These are phyloP conservation scores for Suillus subluteus DNA, from an alignment of 768 basidiomycete species.

Conservation along the genomic window DNA sequence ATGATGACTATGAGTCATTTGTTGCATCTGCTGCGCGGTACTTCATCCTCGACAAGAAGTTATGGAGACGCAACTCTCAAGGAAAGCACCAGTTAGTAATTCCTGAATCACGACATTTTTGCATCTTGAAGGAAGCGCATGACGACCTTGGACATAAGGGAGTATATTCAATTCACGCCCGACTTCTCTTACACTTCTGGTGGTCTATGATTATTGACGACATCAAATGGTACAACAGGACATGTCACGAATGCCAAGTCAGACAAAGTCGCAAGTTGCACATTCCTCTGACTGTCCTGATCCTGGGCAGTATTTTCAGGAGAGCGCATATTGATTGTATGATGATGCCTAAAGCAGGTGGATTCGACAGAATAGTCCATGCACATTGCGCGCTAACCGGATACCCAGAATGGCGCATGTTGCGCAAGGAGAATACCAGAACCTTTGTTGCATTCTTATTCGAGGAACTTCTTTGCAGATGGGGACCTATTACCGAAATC, in stretches of 20 bases:
- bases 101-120: accelerated
- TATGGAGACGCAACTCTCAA: background rate
- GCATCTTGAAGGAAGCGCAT: background rate
- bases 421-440: slow-evolving; percentile 22
- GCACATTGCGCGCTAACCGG: background rate
- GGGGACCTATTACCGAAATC: slow-evolving; percentile 7
- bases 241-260: slow-evolving; percentile 3
- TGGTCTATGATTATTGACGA: background rate
- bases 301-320: background rate
- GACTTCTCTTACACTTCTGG: background rate
- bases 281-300: background rate
- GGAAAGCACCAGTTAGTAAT: background rate
- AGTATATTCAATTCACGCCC: background rate
- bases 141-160: slow-evolving; percentile 11
- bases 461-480: slow-evolving; percentile 23
- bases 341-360: slow-evolving; percentile 1
- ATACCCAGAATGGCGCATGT: slow-evolving; percentile 34
- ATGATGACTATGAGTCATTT: too few species aligned
- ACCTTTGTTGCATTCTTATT: slow-evolving; percentile 17
- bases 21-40: accelerated
- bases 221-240: slow-evolving; percentile 1
- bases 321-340: background rate
- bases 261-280: background rate
- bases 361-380: slow-evolving; percentile 24
- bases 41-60: accelerated